Conservation (phyloP, 805 yeast species). For the Suhomyces vadensis region DNA sequence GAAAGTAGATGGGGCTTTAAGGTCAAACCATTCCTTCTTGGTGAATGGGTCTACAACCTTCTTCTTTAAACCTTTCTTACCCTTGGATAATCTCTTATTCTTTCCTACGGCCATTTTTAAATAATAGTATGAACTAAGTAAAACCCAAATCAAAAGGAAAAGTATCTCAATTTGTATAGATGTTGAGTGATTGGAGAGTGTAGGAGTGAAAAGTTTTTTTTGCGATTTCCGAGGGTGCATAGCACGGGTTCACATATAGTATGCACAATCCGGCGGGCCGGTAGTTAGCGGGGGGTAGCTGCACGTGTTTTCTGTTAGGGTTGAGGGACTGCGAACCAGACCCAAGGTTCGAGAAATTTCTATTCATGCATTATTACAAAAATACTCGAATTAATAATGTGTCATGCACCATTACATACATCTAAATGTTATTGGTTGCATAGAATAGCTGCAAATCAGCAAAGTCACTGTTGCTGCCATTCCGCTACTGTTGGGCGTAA, state of each 20-base stretch:
- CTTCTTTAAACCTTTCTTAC: conserved; percentile 98
- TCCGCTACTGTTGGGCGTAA: not conserved
- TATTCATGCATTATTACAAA: too few relatives aligned
- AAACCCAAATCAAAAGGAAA: not conserved
- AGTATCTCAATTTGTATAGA: not conserved
- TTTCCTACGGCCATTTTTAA: conserved; percentile 51
- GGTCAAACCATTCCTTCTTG: conserved; percentile 98
- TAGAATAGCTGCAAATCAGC: not conserved
- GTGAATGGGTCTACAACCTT: conserved; percentile 99
- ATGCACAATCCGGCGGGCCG: conserved; percentile 3
- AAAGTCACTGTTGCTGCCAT: not conserved
- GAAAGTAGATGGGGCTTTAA: conserved; percentile 98
- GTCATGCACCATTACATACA: too few relatives aligned
- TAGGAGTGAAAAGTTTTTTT: conserved; percentile 6
- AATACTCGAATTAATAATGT: too few relatives aligned
- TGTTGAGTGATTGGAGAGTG: not conserved
- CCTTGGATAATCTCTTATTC: conserved; percentile 85
- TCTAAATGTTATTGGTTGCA: too few relatives aligned
- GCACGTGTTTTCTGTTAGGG: conserved; percentile 5
- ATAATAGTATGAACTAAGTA: not conserved
- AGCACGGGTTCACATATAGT: not conserved
- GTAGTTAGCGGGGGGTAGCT: not conserved
- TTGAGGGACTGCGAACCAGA: conserved; percentile 3
- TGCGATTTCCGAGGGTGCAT: not conserved
- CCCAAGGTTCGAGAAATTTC: too few relatives aligned